Conservation (phyloP, 768 basidiomycete species). For the Amanita pallidorosea region DNA sequence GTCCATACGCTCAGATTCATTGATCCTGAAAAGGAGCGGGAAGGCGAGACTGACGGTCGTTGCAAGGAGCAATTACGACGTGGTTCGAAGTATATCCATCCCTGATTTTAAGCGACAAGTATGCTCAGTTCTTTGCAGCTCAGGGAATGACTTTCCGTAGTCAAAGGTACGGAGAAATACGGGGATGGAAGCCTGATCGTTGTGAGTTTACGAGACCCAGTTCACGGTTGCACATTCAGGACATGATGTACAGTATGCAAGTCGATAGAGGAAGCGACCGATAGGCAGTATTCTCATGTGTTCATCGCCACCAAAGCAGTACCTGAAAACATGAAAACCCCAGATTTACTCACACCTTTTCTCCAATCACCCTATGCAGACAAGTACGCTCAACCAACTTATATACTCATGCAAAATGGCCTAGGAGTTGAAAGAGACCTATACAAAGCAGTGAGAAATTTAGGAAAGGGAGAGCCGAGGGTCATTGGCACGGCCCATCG, state of each 20-base stretch:
- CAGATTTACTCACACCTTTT: slow-evolving; percentile 45
- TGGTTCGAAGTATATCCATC: slow-evolving; percentile 30
- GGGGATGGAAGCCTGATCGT: slow-evolving; percentile 54
- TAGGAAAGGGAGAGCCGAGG: slow-evolving; percentile 32
- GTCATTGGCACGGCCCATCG: slow-evolving; percentile 47
- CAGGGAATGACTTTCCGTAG: slow-evolving; percentile 49
- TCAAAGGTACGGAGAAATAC: slow-evolving; percentile 44
- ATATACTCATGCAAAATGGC: slow-evolving; percentile 63
- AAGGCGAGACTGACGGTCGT: slow-evolving; percentile 59
- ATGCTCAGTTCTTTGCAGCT: slow-evolving; percentile 17
- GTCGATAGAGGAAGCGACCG: slow-evolving; percentile 49
- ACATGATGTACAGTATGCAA: slow-evolving; percentile 35
- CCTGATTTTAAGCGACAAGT: not conserved
- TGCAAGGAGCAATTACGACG: slow-evolving; percentile 58
- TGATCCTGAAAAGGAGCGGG: slow-evolving; percentile 45
- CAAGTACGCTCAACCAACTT: slow-evolving; percentile 39
- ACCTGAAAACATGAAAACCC: slow-evolving; percentile 51
- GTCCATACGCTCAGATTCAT: slow-evolving; percentile 30
- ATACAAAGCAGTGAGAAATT: slow-evolving; percentile 35
- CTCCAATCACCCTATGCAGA: slow-evolving; percentile 37
- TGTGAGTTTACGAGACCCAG: slow-evolving; percentile 25
- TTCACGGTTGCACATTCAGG: not conserved
- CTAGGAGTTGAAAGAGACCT: slow-evolving; percentile 60
- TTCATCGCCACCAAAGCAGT: slow-evolving; percentile 62
- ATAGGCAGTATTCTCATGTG: slow-evolving; percentile 52